Conservation (phyloP, 129 eudicot genomes). For the Arctium lappa region DNA sequence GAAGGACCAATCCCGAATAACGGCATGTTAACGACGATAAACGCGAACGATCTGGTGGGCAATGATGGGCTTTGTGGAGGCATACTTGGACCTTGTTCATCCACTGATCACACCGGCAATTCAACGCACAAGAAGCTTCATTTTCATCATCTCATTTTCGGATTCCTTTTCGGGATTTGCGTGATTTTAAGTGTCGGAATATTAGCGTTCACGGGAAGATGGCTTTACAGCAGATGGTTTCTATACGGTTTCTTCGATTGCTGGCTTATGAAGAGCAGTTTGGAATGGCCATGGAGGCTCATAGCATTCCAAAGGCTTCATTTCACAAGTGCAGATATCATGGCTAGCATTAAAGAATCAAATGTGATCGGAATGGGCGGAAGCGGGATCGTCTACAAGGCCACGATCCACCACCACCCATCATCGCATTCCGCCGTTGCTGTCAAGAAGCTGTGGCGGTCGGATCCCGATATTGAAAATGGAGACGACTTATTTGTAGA, state of each 20-base stretch:
- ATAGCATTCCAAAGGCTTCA: constrained; percentile 59
- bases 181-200: constrained; percentile 41
- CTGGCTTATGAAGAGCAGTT: constrained; percentile 40
- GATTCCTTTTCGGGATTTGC: constrained; percentile 50
- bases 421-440: constrained; percentile 50
- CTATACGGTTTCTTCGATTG: constrained; percentile 44
- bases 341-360: constrained; percentile 55
- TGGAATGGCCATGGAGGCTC: constrained; percentile 78
- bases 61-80: constrained; percentile 68
- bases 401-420: constrained; percentile 31
- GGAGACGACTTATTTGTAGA: constrained; percentile 60
- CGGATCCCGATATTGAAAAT: constrained; percentile 44
- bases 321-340: constrained; percentile 54
- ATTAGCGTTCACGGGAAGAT: constrained; percentile 27
- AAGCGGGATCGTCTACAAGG: constrained; percentile 69
- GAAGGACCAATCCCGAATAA: constrained; percentile 76
- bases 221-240: constrained; percentile 55
- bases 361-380: constrained; percentile 73
- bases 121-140: constrained; percentile 26
- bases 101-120: background rate
- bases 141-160: constrained; percentile 32
- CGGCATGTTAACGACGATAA: constrained; percentile 52
- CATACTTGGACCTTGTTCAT: constrained; percentile 49
- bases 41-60: constrained; percentile 49
- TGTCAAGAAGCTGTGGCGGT: constrained; percentile 64